Percentiles rank a stretch among this genome's conserved stretches.
Conservation (phyloP, 2,329 filamentous ascomycete species). For the Neonectria sp. region DNA sequence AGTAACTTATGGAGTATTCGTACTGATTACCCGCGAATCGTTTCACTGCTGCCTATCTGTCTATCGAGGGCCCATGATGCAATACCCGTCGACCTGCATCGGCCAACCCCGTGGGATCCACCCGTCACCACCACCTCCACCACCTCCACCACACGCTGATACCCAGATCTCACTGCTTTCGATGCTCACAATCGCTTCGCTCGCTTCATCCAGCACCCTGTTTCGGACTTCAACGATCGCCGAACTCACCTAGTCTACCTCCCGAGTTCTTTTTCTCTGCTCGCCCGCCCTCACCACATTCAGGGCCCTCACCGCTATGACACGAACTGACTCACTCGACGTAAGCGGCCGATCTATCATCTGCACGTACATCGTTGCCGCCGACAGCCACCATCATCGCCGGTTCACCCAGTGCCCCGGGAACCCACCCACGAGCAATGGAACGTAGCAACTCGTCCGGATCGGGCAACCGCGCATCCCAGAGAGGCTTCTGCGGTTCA, state of each 20-base stretch:
- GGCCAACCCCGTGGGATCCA: conserved; percentile 42
- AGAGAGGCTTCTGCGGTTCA: background rate
- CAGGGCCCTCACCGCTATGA: background rate
- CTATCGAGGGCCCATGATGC: background rate
- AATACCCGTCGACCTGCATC: conserved; percentile 42
- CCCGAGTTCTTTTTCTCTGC: background rate
- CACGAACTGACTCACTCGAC: background rate
- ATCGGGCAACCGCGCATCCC: background rate
- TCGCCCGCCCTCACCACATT: conserved; percentile 1
- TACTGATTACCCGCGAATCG: background rate
- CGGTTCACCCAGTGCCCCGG: background rate
- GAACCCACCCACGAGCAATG: background rate
- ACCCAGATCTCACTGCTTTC: conserved; percentile 15
- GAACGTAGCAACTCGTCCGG: conserved; percentile 5
- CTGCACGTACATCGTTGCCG: background rate
- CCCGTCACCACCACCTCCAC: conserved; percentile 8
- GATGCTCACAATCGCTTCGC: background rate
- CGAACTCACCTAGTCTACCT: conserved; percentile 8
- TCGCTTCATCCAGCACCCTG: background rate
- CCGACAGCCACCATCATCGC: background rate
- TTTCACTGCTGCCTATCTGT: conserved; percentile 18
- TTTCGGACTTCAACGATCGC: conserved; percentile 11
- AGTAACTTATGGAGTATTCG: background rate
- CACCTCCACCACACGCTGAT: background rate
- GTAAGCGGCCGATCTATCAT: conserved; percentile 1